Conservation (phyloP, 1,284 basidiomycete species). For the Mycena citricolor region DNA sequence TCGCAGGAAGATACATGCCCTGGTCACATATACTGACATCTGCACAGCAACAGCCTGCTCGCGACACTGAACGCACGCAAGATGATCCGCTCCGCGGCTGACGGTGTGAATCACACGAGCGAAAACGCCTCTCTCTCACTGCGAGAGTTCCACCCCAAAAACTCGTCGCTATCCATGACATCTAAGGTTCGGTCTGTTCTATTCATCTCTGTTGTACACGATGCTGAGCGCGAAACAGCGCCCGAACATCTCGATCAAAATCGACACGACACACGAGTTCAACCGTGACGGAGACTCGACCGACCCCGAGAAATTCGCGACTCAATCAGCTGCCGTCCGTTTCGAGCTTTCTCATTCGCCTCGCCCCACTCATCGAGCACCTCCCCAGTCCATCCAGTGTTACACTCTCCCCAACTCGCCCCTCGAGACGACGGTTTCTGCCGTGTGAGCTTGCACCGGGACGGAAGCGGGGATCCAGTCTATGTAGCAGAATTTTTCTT, state of each 20-base stretch:
- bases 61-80: conserved; percentile 55
- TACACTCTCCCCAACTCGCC: background rate
- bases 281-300: conserved; percentile 21
- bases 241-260: conserved; percentile 50
- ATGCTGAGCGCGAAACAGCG: conserved; percentile 26
- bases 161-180: conserved; percentile 16
- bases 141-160: conserved; percentile 23
- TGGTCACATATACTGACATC: no score
- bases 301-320: conserved; percentile 14
- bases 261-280: conserved; percentile 51
- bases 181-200: conserved; percentile 17
- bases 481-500: no score
- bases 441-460: no score
- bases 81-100: conserved; percentile 42
- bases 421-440: background rate
- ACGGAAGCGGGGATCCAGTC: no score
- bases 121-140: conserved; percentile 40
- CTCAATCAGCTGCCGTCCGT: conserved; percentile 21
- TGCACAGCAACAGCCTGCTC: conserved; percentile 55
- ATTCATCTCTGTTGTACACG: background rate
- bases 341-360: conserved; percentile 21
- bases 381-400: conserved; percentile 7
- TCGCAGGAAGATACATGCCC: no score
- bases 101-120: conserved; percentile 40
- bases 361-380: conserved; percentile 17